A percentile compares a stretch with the other conserved stretches of the same genome.
These are phyloP conservation scores for Parmelia sp. DNA, from an alignment of 495 filamentous ascomycete genomes.

Conservation along the genomic window DNA sequence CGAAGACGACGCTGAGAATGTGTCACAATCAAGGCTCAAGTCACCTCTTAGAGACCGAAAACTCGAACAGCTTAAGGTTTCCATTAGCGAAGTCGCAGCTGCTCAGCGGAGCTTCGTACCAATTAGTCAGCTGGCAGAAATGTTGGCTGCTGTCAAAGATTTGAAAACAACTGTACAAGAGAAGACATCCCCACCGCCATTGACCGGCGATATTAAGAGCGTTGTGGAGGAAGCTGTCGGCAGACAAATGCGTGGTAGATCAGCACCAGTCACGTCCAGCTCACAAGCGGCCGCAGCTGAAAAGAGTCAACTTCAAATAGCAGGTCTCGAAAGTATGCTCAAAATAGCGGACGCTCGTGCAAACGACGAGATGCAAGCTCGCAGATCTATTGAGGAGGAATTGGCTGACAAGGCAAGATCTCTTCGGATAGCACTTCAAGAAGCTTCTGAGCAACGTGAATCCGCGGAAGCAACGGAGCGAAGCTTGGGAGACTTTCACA, in stretches of 20 bases:
- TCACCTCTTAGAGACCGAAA: conserved; percentile 65
- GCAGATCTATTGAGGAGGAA: conserved; percentile 66
- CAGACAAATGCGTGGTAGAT: conserved; percentile 32
- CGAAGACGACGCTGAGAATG: conserved; percentile 69
- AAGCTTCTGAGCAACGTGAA: conserved; percentile 59
- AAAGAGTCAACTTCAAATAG: conserved; percentile 48
- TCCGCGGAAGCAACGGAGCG: conserved; percentile 60
- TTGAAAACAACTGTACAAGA: conserved; percentile 43
- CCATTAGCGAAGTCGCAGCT: conserved; percentile 72
- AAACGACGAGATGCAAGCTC: conserved; percentile 56
- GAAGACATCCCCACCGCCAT: background rate
- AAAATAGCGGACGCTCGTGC: conserved; percentile 44
- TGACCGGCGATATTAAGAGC: conserved; percentile 36
- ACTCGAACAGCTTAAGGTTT: conserved; percentile 73
- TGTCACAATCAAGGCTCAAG: conserved; percentile 15
- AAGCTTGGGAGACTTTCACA: conserved; percentile 46
- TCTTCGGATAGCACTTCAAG: conserved; percentile 68
- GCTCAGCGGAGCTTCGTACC: conserved; percentile 45
- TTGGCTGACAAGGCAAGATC: conserved; percentile 63
- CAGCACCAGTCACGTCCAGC: conserved; percentile 25
- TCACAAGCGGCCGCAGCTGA: conserved; percentile 36
- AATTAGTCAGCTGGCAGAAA: conserved; percentile 41
- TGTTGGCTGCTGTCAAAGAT: conserved; percentile 54
- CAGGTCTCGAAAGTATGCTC: conserved; percentile 49
- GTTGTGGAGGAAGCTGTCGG: conserved; percentile 43